A percentile compares a stretch with the other conserved stretches of the same genome.
phyloP scores from a whole-genome alignment of 2,329 filamentous ascomycete species.

The Exophiala aquamarina region DNA sequence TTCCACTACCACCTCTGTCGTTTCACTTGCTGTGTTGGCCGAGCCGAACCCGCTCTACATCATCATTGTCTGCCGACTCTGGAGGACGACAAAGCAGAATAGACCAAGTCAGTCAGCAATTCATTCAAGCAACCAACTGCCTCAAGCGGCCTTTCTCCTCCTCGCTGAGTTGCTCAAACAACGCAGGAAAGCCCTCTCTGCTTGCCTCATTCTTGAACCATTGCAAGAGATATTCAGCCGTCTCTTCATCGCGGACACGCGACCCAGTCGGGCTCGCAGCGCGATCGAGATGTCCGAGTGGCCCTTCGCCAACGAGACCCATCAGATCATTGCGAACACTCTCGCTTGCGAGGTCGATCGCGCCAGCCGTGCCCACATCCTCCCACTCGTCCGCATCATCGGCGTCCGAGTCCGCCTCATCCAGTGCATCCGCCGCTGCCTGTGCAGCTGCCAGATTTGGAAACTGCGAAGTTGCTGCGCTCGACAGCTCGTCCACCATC shows the following conservation, averaged over 20 bases:
- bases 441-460: slow-evolving; percentile 56
- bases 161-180: slow-evolving; percentile 55
- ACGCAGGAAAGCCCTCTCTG: slow-evolving; percentile 55
- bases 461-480: slow-evolving; percentile 64
- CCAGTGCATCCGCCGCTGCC: slow-evolving; percentile 60
- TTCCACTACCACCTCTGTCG: too few species aligned
- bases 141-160: slow-evolving; percentile 42
- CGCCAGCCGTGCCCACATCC: slow-evolving; percentile 67
- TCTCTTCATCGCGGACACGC: slow-evolving; percentile 83
- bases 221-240: slow-evolving; percentile 76
- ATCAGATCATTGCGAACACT: slow-evolving; percentile 75
- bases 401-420: slow-evolving; percentile 51
- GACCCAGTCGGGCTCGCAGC: slow-evolving; percentile 46
- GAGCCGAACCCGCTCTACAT: too few species aligned
- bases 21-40: too few species aligned
- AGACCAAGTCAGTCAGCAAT: too few species aligned
- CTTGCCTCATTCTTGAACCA: slow-evolving; percentile 67
- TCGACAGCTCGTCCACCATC: slow-evolving; percentile 84
- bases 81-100: too few species aligned
- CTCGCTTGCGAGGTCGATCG: slow-evolving; percentile 70
- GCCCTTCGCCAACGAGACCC: slow-evolving; percentile 52
- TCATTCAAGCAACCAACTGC: slow-evolving; percentile 20
- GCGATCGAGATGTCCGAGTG: slow-evolving; percentile 48
- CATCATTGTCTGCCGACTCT: too few species aligned
- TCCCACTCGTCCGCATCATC: slow-evolving; percentile 85